A percentile compares a stretch with the other conserved stretches of the same genome.
Evolutionary conservation across 768 basidiomycete genomes (phyloP).

Genomic region (Lactifluus rugatus): DNA sequence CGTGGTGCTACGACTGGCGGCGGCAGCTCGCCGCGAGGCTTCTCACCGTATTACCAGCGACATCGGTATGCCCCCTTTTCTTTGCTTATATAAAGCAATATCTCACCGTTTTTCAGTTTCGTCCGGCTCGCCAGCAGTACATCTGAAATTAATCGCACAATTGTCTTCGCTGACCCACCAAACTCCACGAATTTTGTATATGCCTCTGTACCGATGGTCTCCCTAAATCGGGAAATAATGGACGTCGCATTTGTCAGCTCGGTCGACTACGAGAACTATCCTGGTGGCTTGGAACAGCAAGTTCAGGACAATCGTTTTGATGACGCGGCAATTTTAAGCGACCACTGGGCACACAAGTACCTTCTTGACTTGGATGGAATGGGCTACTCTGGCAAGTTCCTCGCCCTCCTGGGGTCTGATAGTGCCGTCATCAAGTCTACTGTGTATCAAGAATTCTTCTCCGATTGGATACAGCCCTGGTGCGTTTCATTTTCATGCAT

Average conservation of each 20-base stretch:
- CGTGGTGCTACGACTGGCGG: constrained; percentile 94
- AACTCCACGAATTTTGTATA: constrained; percentile 48
- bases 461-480: constrained; percentile 91
- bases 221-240: constrained; percentile 74
- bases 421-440: constrained; percentile 86
- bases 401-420: constrained; percentile 77
- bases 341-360: constrained; percentile 89
- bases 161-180: constrained; percentile 63
- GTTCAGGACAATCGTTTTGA: constrained; percentile 56
- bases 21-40: constrained; percentile 78
- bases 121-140: constrained; percentile 65
- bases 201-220: constrained; percentile 45
- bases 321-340: constrained; percentile 69
- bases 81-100: constrained; percentile 13
- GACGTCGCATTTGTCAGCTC: constrained; percentile 80
- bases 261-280: constrained; percentile 60
- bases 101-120: constrained; percentile 34
- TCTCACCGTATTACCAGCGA: constrained; percentile 72
- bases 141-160: constrained; percentile 44
- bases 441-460: constrained; percentile 85
- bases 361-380: constrained; percentile 90
- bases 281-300: constrained; percentile 62
- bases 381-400: constrained; percentile 87
- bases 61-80: constrained; percentile 51
- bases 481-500: constrained; percentile 24